Evolutionary conservation across 495 filamentous ascomycete genomes (phyloP).

Genomic region (Chaetomium tenue): DNA sequence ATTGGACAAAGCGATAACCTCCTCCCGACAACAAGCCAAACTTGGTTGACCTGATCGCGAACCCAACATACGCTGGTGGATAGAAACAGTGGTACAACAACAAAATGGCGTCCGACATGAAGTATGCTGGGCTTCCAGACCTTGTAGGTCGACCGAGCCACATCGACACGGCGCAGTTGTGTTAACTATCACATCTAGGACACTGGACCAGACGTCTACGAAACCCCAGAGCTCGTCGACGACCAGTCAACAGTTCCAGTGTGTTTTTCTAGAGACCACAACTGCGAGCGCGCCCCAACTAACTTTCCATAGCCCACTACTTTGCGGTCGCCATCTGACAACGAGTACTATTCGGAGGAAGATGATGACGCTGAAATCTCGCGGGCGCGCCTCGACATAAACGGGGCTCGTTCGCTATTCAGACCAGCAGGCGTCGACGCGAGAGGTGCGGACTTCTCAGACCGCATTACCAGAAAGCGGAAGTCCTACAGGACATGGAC

Average conservation of each 20-base stretch:
- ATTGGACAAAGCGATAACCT: slow-evolving; percentile 3
- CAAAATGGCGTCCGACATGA: slow-evolving; percentile 56
- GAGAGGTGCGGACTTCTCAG: slow-evolving; percentile 74
- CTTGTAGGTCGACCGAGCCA: slow-evolving; percentile 54
- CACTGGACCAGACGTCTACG: slow-evolving; percentile 88
- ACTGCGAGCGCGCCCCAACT: slow-evolving; percentile 17
- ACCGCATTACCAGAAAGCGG: slow-evolving; percentile 72
- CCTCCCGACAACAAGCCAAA: neutral
- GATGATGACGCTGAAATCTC: slow-evolving; percentile 68
- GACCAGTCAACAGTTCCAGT: slow-evolving; percentile 82
- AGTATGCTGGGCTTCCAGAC: slow-evolving; percentile 84
- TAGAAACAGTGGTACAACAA: slow-evolving; percentile 1
- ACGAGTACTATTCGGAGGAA: slow-evolving; percentile 62
- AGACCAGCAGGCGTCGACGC: slow-evolving; percentile 71
- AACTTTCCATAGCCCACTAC: slow-evolving; percentile 56
- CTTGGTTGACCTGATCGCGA: neutral
- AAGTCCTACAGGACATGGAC: slow-evolving; percentile 75
- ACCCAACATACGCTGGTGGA: neutral
- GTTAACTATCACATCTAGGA: slow-evolving; percentile 55
- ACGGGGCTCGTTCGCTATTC: slow-evolving; percentile 77
- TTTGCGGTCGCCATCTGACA: slow-evolving; percentile 62
- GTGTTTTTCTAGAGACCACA: slow-evolving; percentile 28
- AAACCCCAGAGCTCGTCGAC: slow-evolving; percentile 87
- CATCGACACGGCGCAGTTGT: neutral
- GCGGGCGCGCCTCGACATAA: slow-evolving; percentile 66